Conservation (phyloP, 164 flowering plant genomes). For the Cinnamomum micranthum region DNA sequence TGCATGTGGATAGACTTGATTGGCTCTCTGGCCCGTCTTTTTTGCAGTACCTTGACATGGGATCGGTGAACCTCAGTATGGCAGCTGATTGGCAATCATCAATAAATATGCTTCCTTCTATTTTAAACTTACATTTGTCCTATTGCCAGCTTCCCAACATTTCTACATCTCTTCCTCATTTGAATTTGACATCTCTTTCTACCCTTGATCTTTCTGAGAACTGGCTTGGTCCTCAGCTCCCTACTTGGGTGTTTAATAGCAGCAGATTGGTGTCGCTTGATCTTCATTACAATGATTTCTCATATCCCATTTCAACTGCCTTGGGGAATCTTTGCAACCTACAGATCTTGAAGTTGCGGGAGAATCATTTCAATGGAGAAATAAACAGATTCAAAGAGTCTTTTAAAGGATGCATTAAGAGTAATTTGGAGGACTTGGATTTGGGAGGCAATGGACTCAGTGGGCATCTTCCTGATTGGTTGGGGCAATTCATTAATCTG, state of each 20-base stretch:
- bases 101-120: background rate
- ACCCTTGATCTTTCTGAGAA: background rate
- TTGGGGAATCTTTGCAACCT: background rate
- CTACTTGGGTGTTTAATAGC: background rate
- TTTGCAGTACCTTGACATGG: background rate
- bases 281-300: too few relatives aligned
- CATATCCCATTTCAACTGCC: background rate
- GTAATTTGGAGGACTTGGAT: background rate
- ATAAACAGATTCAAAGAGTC: background rate
- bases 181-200: constrained; percentile 1
- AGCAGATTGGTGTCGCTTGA: background rate
- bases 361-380: background rate
- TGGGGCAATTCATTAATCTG: background rate
- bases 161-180: background rate
- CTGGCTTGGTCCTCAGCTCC: background rate
- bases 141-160: background rate
- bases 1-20: constrained; percentile 1
- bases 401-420: background rate
- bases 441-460: background rate
- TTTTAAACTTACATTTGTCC: background rate
- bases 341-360: background rate
- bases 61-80: background rate
- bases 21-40: constrained; percentile 10
- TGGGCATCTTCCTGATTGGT: background rate
- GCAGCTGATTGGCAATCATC: background rate